Base-by-base conservation (phyloP, 495 filamentous ascomycete species). In the Elasticomyces elasticus region DNA sequence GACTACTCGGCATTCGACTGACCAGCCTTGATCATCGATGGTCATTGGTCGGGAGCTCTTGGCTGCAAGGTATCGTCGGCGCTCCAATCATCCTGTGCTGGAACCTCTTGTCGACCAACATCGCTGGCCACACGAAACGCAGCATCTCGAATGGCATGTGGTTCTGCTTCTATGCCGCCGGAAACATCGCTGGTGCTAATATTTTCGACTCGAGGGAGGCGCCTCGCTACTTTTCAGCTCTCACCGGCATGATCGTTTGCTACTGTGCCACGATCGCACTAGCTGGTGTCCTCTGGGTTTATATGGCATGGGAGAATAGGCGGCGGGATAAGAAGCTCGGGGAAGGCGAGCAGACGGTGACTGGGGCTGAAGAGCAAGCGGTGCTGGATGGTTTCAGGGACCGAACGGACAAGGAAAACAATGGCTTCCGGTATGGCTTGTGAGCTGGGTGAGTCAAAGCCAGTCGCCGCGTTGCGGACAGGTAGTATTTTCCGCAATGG, bases 31-130 rank as follows among this genome's bases (percentile, higher is more conserved):
- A 73, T 24, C 70, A 77, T 28, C 71, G 71, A 19, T 79, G 69
- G 65, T 71, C 68, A 5, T 67, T 80, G 3, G 73, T 78, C 25
- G 76, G 70, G 40, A 77, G 74, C 59, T 72, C 71, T 23, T 80
- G 77, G 77, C 55, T 80, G 22, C 55, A 53, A 31, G 43, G 30
- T 9, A 43, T 58, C 28, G n/a, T 58, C 20, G 49, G 49, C 5
- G 49, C 49, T 4, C 49, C 50, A 4, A 49, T 55, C 44, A 55
- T 50, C 51, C 46, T 55, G 13, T 23, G 13, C 26, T 60, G 51
- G 52, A 50, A 38, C 45, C 17, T 54, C 7, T 10, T 55, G n/a
- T 35, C 44, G 6, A 35, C 52, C 17, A 51, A 60, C 31, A 51
- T 54, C 24, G 56, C 51, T 10, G 56, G 56, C 63, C 68, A 69